Evolutionary conservation across 225 moss, liverwort and hornwort species (phyloP), one percentile per base, ranked within the genome.

Genomic region (Sphagnum contortum): DNA sequence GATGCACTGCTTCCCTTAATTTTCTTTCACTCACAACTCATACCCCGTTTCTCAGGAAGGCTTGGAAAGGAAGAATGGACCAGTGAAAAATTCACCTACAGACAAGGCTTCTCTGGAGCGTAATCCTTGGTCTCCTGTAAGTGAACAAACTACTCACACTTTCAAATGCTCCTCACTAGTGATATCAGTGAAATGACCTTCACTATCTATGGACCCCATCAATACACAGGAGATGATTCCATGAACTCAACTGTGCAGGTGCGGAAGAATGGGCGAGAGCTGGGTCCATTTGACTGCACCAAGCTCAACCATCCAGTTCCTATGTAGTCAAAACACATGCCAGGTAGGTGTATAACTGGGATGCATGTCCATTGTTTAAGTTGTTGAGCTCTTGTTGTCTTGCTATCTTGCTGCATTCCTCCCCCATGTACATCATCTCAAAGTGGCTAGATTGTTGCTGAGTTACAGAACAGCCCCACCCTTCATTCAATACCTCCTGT

Each of bases 61-160:
- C 64, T 61, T 94, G 61, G 77, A 88, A 69, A 85, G 70, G 77
- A 94, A 90, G 70, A 83, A 65, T 64, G 91, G 90, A 47, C 87
- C 91, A 44, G 94, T 94, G 46, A 86, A 85, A 13, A 88, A 91
- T 75, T 94, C 94, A 5, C 88, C 91, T 51, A 88, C 94, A 11
- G 87, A 94, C 59, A 94, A 91, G 83, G 64, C 61, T 55, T 62
- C 63, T 52, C 48, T 73, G 47, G 82, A 84, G 57, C 66, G 72
- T 50, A 91, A 94, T 70, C 94, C 94, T 50, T 94, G 88, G 90
- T 94, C 93, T 73, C 90, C 93, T 84, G 93, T 88, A 83, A 2
- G 84, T 74, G 50, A 61, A 59, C 45, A 52, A 11, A 5, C 9
- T 7, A 12, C 6, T n/a, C n/a, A 63, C 11, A 48, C 14, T n/a